Evolutionary conservation across 768 basidiomycete genomes (phyloP).

Genomic region (Boletellus ananas): DNA sequence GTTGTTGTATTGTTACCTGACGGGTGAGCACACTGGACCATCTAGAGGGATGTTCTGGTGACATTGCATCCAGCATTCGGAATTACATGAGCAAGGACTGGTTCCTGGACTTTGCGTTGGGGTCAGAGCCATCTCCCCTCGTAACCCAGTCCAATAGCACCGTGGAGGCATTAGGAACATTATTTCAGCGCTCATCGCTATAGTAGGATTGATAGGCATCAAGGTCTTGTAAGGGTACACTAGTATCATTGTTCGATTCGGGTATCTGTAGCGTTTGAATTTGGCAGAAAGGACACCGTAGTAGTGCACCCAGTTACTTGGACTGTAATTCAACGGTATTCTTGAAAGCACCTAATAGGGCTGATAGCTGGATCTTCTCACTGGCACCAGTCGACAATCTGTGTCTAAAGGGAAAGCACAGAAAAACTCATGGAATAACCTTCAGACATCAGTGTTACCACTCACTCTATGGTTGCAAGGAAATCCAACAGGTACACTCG

Average conservation of each 20-base stretch:
- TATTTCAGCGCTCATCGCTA: constrained; percentile 6
- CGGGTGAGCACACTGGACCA: constrained; percentile 50
- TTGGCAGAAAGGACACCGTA: too few relatives aligned
- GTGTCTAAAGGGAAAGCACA: constrained; percentile 49
- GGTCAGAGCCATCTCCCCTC: constrained; percentile 51
- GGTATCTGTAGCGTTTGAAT: not conserved
- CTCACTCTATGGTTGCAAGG: constrained; percentile 93
- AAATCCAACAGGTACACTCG: constrained; percentile 89
- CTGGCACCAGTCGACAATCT: constrained; percentile 88
- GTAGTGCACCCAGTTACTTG: constrained; percentile 26
- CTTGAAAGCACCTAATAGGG: constrained; percentile 90
- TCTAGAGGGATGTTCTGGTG: not conserved
- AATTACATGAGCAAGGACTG: constrained; percentile 95
- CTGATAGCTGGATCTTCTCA: constrained; percentile 93
- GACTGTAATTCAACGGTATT: constrained; percentile 77
- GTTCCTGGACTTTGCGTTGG: constrained; percentile 72
- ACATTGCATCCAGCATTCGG: constrained; percentile 53
- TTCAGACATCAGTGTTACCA: constrained; percentile 4
- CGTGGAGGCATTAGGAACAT: not conserved
- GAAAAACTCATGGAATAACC: not conserved
- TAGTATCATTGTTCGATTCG: not conserved
- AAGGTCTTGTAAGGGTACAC: not conserved
- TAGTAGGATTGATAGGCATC: not conserved
- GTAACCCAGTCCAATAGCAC: not conserved
- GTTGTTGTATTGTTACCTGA: constrained; percentile 89